phyloP scores from a whole-genome alignment of 2,329 filamentous ascomycete genomes.

The Teratosphaeria zuluensis region DNA sequence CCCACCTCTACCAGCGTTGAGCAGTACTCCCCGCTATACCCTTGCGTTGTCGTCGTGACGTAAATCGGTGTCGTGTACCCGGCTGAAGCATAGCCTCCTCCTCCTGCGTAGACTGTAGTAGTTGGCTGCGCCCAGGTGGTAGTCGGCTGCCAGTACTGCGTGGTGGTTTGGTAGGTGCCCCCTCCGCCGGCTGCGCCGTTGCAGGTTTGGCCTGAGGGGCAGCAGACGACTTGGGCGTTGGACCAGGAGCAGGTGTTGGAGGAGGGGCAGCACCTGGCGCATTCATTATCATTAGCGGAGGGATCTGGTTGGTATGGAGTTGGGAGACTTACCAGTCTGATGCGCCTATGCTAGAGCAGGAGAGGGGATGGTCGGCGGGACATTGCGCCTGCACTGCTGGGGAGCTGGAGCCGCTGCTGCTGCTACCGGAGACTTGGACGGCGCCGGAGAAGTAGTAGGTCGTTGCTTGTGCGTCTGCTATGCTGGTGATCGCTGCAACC shows the following conservation, averaged over 20 bases:
- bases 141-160: conserved; percentile 7
- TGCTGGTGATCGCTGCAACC: neutral
- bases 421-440: conserved; percentile 15
- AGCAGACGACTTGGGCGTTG: conserved; percentile 25
- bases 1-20: conserved; percentile 25
- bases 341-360: conserved; percentile 33
- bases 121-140: conserved; percentile 6
- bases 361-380: conserved; percentile 27
- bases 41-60: conserved; percentile 7
- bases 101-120: conserved; percentile 13
- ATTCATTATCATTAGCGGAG: neutral
- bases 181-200: conserved; percentile 11
- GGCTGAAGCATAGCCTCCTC: conserved; percentile 8
- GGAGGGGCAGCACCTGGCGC: conserved; percentile 24
- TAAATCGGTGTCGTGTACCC: conserved; percentile 6
- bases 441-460: conserved; percentile 24
- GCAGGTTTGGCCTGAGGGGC: conserved; percentile 23
- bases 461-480: conserved; percentile 8
- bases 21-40: conserved; percentile 22
- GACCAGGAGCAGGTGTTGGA: conserved; percentile 23
- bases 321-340: conserved; percentile 31
- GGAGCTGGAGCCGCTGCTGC: conserved; percentile 12
- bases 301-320: neutral
- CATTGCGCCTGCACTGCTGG: conserved; percentile 26
- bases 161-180: conserved; percentile 10